Percentiles rank a stretch among this genome's conserved stretches.
These are phyloP conservation scores for Rutstroemia sp. DNA, from an alignment of 2,329 filamentous ascomycete species.

Conservation along the genomic window DNA sequence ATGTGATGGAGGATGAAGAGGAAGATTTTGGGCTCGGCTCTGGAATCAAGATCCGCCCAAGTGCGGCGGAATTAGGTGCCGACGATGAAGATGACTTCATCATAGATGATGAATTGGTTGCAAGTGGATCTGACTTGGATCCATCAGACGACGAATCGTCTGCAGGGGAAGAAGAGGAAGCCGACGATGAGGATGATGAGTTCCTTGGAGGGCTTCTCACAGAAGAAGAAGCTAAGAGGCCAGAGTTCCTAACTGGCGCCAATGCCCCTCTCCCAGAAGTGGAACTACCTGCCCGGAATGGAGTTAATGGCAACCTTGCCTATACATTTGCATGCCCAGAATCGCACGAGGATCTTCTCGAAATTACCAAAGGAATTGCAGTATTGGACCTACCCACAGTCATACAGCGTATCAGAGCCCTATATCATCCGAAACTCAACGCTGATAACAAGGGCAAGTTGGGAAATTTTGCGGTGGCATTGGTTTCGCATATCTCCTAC, in stretches of 20 bases:
- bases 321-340: conserved; percentile 84
- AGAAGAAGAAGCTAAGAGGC: conserved; percentile 47
- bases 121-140: conserved; percentile 68
- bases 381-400: conserved; percentile 64
- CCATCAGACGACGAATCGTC: conserved; percentile 42
- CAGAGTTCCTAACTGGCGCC: conserved; percentile 40
- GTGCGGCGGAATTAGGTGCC: conserved; percentile 55
- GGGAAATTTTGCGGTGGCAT: conserved; percentile 53
- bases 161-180: conserved; percentile 34
- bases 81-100: conserved; percentile 94
- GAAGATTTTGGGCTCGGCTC: conserved; percentile 54
- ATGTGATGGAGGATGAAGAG: conserved; percentile 49
- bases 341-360: conserved; percentile 65
- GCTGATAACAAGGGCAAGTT: conserved; percentile 81
- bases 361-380: conserved; percentile 54
- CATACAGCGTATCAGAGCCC: conserved; percentile 79
- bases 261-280: conserved; percentile 38
- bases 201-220: conserved; percentile 63
- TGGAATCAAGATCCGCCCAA: conserved; percentile 45
- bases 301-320: conserved; percentile 51
- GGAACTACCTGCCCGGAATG: conserved; percentile 31
- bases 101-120: conserved; percentile 81
- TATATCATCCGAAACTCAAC: conserved; percentile 86
- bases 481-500: conserved; percentile 56
- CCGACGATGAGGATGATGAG: conserved; percentile 53